phyloP scores from a whole-genome alignment of 345 rosid species.

The Gossypium longicalyx region DNA sequence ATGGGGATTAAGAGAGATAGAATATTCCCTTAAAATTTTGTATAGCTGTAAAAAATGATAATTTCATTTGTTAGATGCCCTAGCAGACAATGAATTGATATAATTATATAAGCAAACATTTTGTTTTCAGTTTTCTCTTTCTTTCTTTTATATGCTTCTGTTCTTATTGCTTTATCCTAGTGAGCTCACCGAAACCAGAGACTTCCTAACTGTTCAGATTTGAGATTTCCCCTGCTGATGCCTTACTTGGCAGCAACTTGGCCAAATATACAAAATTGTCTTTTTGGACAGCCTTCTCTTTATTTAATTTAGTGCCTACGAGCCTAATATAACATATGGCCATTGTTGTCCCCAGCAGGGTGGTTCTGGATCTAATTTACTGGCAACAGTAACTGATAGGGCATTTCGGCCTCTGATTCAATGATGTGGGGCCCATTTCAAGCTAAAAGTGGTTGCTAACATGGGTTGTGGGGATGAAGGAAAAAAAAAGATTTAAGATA shows the following conservation, averaged over 20 bases:
- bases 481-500: too few relatives aligned
- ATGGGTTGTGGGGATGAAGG: too few relatives aligned
- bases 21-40: conserved; percentile 5
- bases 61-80: background rate
- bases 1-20: background rate
- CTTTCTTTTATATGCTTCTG: background rate
- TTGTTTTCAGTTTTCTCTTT: background rate
- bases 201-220: background rate
- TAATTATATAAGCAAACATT: background rate
- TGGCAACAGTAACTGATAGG: too few relatives aligned
- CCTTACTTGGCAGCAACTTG: background rate
- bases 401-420: too few relatives aligned
- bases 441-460: too few relatives aligned
- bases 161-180: background rate
- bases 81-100: background rate
- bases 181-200: background rate
- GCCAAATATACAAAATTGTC: background rate
- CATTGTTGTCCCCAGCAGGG: background rate
- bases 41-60: background rate
- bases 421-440: too few relatives aligned
- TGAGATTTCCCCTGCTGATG: background rate
- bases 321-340: background rate
- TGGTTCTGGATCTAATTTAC: background rate
- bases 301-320: background rate
- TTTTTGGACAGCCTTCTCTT: background rate